phyloP scores from a whole-genome alignment of 805 yeast species.

The Yarrowia sp. region DNA sequence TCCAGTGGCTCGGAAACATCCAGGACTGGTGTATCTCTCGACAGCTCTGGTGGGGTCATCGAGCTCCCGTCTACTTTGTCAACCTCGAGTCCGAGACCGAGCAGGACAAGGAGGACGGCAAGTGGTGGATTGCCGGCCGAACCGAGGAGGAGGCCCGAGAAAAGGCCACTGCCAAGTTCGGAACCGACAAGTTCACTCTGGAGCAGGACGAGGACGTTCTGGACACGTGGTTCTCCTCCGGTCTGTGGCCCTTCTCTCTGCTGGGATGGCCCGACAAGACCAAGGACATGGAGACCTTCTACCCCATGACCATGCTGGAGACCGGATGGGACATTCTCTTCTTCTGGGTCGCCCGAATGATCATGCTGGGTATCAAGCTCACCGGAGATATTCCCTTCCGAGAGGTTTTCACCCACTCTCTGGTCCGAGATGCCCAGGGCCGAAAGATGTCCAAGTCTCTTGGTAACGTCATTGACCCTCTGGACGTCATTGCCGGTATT shows the following conservation, averaged over 20 bases:
- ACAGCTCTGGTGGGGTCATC: constrained; percentile 94
- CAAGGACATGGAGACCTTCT: constrained; percentile 68
- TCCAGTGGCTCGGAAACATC: constrained; percentile 91
- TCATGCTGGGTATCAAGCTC: constrained; percentile 81
- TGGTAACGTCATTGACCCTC: constrained; percentile 95
- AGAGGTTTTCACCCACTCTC: constrained; percentile 97
- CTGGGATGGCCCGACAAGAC: constrained; percentile 90
- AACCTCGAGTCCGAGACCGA: constrained; percentile 61
- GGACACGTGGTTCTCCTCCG: constrained; percentile 98
- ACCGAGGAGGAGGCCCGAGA: constrained; percentile 73
- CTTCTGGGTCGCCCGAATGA: constrained; percentile 99
- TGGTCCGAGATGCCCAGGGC: constrained; percentile 98
- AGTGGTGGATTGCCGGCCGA: constrained; percentile 91
- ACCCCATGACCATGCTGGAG: constrained; percentile 91
- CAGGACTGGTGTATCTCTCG: constrained; percentile 99
- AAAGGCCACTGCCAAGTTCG: constrained; percentile 73
- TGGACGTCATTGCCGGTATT: constrained; percentile 89
- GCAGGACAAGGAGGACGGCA: constrained; percentile 56
- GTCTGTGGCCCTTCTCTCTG: constrained; percentile 96
- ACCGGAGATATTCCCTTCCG: constrained; percentile 90
- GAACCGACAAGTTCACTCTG: constrained; percentile 64
- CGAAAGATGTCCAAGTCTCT: constrained; percentile 97
- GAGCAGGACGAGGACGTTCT: constrained; percentile 97
- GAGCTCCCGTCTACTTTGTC: constrained; percentile 94
- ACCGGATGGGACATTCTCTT: constrained; percentile 99